phyloP scores from a whole-genome alignment of 805 yeast genomes.

The Brettanomyces custersianus region DNA sequence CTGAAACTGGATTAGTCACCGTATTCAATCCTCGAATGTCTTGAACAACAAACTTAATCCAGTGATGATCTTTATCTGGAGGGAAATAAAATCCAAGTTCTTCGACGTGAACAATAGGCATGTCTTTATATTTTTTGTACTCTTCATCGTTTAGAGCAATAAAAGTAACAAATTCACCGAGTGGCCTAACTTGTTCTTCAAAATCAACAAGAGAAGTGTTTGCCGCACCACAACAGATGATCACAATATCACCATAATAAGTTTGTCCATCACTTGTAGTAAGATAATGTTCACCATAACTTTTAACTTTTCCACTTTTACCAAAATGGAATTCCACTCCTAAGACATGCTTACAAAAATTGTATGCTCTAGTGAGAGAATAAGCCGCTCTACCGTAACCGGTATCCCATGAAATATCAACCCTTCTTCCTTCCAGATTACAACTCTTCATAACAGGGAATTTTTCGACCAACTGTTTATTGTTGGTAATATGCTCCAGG shows the following conservation, averaged over 20 bases:
- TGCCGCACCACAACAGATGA: slow-evolving; percentile 27
- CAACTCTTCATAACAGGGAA: not conserved
- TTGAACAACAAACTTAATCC: slow-evolving; percentile 28
- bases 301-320: not conserved
- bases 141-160: slow-evolving; percentile 25
- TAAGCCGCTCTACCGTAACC: not conserved
- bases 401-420: not conserved
- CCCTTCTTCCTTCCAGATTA: not conserved
- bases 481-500: no score
- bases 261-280: not conserved
- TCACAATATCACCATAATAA: slow-evolving; percentile 10
- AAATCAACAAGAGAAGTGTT: slow-evolving; percentile 23
- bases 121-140: slow-evolving; percentile 6
- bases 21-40: slow-evolving; percentile 13
- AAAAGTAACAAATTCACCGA: slow-evolving; percentile 26
- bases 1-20: slow-evolving; percentile 20
- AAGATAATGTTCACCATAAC: not conserved
- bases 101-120: not conserved
- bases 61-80: slow-evolving; percentile 11
- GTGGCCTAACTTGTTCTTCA: slow-evolving; percentile 19
- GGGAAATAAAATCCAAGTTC: not conserved
- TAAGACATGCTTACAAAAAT: not conserved
- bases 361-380: not conserved
- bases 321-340: not conserved
- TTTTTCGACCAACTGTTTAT: not conserved